Base-by-base conservation (phyloP, 345 rosid species). In the Arabidopsis suecica region DNA sequence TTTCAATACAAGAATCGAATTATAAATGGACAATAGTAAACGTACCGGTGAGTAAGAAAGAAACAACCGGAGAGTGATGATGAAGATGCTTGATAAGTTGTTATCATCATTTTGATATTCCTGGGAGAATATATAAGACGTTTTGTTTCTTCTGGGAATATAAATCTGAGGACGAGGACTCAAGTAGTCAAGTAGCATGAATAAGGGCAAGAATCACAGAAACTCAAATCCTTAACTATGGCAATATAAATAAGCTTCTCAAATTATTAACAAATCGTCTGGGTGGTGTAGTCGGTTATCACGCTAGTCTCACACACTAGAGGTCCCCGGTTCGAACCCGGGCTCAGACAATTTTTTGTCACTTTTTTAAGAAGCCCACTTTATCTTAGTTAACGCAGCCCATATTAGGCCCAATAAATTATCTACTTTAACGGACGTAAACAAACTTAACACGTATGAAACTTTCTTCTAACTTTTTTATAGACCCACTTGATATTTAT, bases 261-360 rank as follows among this genome's bases (percentile, higher is more conserved):
- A 28, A 23, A 0, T 0, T 0, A 0, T 1, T 11, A 1, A 0
- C 36, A 64, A 13, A 10, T 7, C 0, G 87, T 86, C 84, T 84
- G 87, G 88, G 84, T 85, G 89, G 90, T 85, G 89, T 87, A 86
- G 91, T 83, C 65, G 86, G 88, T 86, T 80, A 89, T 87, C 88
- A 84, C 85, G 86, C 85, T 86, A 89, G 92, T 86, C 89, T 89
- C 88, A 85, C 88, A 82, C 92, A 85, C 88, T 86, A 85, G 82
- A 87, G 89, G 86, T 83, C 88, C 84, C 88, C 79, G 75, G 82
- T 86, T 86, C 83, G 86, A 88, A 87, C 84, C 86, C 88, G 82
- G 88, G 82, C 87, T 84, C 78, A 85, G 85, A 81, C 85, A 88
- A 8, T 1, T 11, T 30, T 22, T 28, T 12, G 3, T 13, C 11